Conservation (phyloP, 2,329 filamentous ascomycete genomes). For the Monilinia vaccinii-corymbosi region DNA sequence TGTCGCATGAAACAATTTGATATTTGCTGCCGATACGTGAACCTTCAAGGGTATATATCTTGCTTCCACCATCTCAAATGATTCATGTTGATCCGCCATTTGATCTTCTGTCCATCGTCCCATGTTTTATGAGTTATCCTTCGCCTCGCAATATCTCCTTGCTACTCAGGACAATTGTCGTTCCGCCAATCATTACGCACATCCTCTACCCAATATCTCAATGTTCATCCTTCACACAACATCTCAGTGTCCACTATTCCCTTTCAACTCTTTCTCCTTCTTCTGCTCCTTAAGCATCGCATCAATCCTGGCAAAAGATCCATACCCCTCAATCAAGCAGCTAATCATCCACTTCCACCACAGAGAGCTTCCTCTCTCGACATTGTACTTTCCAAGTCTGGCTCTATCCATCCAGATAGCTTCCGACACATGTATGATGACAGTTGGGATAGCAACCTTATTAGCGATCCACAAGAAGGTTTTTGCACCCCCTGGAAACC, state of each 20-base stretch:
- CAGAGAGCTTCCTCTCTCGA: constrained; percentile 34
- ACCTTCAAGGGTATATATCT: neutral
- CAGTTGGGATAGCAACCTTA: constrained; percentile 47
- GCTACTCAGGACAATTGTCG: neutral
- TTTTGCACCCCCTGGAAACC: constrained; percentile 48
- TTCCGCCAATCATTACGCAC: neutral
- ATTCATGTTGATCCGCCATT: neutral
- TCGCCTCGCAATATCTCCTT: neutral
- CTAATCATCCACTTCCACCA: constrained; percentile 48
- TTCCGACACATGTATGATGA: constrained; percentile 59
- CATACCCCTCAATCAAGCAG: constrained; percentile 45
- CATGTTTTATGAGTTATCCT: neutral
- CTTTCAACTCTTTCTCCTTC: constrained; percentile 30
- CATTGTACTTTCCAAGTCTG: constrained; percentile 39
- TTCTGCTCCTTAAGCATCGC: constrained; percentile 36
- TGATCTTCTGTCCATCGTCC: neutral
- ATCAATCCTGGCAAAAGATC: constrained; percentile 44
- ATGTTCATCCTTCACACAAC: neutral
- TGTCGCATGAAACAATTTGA: neutral
- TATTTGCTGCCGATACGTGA: neutral
- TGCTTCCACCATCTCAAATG: neutral
- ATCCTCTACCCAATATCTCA: neutral
- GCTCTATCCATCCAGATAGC: constrained; percentile 41
- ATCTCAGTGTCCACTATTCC: neutral
- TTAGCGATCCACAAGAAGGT: constrained; percentile 52